phyloP scores from a whole-genome alignment of 768 basidiomycete species.

The Boletus bicolor region DNA sequence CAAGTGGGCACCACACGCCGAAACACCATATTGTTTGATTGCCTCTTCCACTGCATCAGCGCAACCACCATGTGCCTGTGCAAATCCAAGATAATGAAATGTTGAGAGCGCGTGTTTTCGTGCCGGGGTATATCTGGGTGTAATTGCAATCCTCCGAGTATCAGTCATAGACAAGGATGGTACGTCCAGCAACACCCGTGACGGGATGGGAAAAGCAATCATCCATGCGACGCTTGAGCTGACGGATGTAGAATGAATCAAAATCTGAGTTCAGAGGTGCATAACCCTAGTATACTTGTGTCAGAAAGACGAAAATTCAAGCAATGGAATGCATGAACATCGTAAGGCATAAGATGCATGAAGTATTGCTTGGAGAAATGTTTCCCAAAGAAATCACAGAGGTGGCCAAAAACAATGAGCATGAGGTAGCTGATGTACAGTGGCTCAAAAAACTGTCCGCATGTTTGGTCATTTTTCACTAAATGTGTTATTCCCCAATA shows the following conservation, averaged over 20 bases:
- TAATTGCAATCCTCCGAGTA: slow-evolving; percentile 78
- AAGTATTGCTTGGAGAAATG: slow-evolving; percentile 66
- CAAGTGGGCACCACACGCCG: slow-evolving; percentile 70
- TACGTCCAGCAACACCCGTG: slow-evolving; percentile 94
- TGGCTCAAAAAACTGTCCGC: too few relatives aligned
- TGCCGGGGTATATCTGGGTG: slow-evolving; percentile 74
- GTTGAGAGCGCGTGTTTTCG: slow-evolving; percentile 84
- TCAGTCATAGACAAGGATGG: slow-evolving; percentile 83
- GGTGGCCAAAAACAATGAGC: slow-evolving; percentile 89
- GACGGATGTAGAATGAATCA: slow-evolving; percentile 98
- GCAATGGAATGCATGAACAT: slow-evolving; percentile 53
- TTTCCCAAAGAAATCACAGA: slow-evolving; percentile 95
- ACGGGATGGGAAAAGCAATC: slow-evolving; percentile 93
- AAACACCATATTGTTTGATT: slow-evolving; percentile 78
- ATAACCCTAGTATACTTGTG: slow-evolving; percentile 63
- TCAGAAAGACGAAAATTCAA: slow-evolving; percentile 8
- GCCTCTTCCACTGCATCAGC: slow-evolving; percentile 90
- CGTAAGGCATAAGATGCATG: slow-evolving; percentile 75
- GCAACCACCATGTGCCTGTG: slow-evolving; percentile 87
- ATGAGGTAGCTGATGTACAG: slow-evolving; percentile 87
- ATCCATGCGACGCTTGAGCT: slow-evolving; percentile 90
- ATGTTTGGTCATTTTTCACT: too few relatives aligned
- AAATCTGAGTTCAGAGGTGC: slow-evolving; percentile 97
- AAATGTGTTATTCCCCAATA: too few relatives aligned
- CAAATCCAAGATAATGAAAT: slow-evolving; percentile 99